phyloP scores from a whole-genome alignment of 768 basidiomycete genomes.

The Auricularia sp. region DNA sequence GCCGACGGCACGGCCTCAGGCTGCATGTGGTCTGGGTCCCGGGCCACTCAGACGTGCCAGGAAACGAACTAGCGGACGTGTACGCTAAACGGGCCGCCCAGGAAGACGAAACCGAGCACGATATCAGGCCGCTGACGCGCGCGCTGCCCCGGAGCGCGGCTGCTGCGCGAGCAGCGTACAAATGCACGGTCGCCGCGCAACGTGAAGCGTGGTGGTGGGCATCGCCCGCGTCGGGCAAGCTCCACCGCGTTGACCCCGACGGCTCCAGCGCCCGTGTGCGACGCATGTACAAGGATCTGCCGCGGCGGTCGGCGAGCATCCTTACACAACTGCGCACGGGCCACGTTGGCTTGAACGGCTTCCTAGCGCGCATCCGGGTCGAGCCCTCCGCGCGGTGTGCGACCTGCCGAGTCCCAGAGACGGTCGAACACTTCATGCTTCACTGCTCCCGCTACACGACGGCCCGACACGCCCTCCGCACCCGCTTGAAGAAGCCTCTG shows the following conservation, averaged over 20 bases:
- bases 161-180: neutral
- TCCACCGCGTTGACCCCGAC: neutral
- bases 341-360: constrained; percentile 7
- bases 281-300: neutral
- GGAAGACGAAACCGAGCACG: neutral
- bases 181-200: too few relatives aligned
- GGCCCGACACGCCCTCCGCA: too few relatives aligned
- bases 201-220: neutral
- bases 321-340: constrained; percentile 9
- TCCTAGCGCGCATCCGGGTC: constrained; percentile 4
- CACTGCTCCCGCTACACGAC: too few relatives aligned
- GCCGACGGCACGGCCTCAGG: neutral
- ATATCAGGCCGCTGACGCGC: neutral
- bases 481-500: too few relatives aligned
- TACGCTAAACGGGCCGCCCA: neutral
- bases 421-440: constrained; percentile 8
- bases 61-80: neutral
- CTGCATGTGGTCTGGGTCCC: neutral
- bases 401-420: constrained; percentile 4
- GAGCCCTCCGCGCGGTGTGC: constrained; percentile 3
- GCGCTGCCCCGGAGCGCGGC: neutral
- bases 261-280: neutral
- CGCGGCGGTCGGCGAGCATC: neutral
- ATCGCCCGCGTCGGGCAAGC: neutral
- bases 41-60: neutral